Conservation (phyloP, 192 early-diverging fungal genomes). For the Podila clonocystis region DNA sequence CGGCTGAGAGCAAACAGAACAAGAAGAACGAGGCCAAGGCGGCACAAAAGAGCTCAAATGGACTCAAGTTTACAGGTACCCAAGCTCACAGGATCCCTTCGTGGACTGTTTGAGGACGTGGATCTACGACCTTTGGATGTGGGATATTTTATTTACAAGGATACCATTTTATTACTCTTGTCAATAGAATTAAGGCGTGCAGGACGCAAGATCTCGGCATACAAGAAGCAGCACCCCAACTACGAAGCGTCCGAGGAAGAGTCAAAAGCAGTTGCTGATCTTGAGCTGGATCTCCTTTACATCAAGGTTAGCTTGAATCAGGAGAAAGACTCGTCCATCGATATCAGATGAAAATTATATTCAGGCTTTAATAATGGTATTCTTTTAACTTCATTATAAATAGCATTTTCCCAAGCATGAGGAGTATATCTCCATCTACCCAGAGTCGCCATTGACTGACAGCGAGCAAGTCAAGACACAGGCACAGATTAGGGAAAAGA, state of each 20-base stretch:
- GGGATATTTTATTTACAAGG: too few relatives aligned
- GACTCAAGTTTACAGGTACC: slow-evolving; percentile 38
- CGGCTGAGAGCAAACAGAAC: background rate
- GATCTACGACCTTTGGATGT: too few relatives aligned
- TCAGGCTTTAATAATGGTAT: background rate
- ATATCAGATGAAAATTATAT: background rate
- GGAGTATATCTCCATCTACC: slow-evolving; percentile 38
- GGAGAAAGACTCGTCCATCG: background rate
- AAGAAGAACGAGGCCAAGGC: slow-evolving; percentile 1
- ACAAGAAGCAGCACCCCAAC: slow-evolving; percentile 44
- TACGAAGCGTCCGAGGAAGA: slow-evolving; percentile 20
- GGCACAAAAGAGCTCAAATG: background rate
- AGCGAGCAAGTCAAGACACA: slow-evolving; percentile 21
- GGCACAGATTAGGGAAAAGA: slow-evolving; percentile 27
- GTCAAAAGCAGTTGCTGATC: slow-evolving; percentile 18
- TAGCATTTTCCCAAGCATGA: slow-evolving; percentile 34
- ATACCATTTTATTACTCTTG: background rate
- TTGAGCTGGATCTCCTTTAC: slow-evolving; percentile 34
- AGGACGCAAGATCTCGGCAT: slow-evolving; percentile 29
- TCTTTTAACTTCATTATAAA: background rate
- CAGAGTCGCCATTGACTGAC: slow-evolving; percentile 22
- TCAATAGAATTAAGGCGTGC: slow-evolving; percentile 37
- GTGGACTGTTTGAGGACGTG: background rate
- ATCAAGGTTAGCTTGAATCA: slow-evolving; percentile 28
- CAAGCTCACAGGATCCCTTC: background rate